Evolutionary conservation across 352 stramenopile genomes (phyloP), one percentile per base, ranked within the genome.

Genomic region (Phytophthora pistaciae): DNA sequence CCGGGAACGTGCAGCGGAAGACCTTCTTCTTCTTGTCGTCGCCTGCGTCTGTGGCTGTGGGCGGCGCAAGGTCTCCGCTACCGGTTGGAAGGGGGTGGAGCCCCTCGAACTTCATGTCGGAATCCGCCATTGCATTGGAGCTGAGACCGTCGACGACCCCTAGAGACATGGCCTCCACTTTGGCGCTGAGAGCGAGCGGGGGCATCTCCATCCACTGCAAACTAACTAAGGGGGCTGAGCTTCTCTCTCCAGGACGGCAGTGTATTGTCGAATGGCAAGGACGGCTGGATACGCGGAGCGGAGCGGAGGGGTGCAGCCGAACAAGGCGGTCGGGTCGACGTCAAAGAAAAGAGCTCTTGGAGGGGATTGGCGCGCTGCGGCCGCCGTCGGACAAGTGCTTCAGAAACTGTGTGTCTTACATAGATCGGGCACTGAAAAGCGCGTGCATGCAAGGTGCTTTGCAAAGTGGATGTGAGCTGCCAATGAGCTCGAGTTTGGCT

Each of bases 1-100:
- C 80, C 0, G 81, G 80, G 67, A 86, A 90, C 25, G 69, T 67
- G 58, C 81, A 91, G 5, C 77, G 70, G 50, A 86, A 88, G 9
- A 86, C 36, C 27, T 64, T 67, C 46, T 72, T 66, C 21, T 57
- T 60, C 27, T 49, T 59, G n/a, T 55, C 44, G 3, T 9, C 18
- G 11, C 11, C 13, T 18, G 36, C 13, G 36, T 8, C 36, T 44
- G 36, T 14, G 36, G 3, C 13, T 44, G 13, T 44, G 7, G 29
- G 5, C 0, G 29, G 29, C 29, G 29, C n/a, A 27, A 44, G n/a
- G 53, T n/a, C 44, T 46, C 27, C 9, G 31, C 40, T 48, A n/a
- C 13, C 13, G 13, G 40, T n/a, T n/a, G 44, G 44, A 0, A 23
- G 36, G 36, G 36, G 13, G 36, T 18, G 4, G 36, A 42, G 36